Conservation (phyloP, 441 rosid species). For the Bocquillonia castaneifolia region DNA sequence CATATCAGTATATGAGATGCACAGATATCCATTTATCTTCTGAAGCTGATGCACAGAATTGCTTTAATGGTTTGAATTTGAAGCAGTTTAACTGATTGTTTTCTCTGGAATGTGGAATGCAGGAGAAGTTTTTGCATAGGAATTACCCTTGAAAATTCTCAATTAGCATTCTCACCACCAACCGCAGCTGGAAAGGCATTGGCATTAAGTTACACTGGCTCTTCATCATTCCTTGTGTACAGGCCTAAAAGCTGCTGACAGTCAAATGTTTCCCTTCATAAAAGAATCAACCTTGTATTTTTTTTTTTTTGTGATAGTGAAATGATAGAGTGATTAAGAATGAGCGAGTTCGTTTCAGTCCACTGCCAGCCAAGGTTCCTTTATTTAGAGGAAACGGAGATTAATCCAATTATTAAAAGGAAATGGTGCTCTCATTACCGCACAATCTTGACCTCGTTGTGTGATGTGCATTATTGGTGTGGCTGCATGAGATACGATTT, state of each 20-base stretch:
- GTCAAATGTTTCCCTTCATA: not conserved
- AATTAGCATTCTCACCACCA: conserved; percentile 76
- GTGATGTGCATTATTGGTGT: not conserved
- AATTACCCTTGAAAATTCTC: conserved; percentile 38
- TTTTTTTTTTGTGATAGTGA: not conserved
- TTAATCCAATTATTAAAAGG: not conserved
- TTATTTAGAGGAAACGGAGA: not conserved
- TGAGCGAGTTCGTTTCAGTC: not conserved
- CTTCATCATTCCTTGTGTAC: conserved; percentile 49
- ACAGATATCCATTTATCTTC: too few relatives aligned
- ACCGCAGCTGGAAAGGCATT: conserved; percentile 61
- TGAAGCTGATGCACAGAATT: not conserved
- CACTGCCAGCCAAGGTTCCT: not conserved
- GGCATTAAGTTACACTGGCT: conserved; percentile 49
- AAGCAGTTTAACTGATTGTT: not conserved
- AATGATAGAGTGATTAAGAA: not conserved
- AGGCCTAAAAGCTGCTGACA: conserved; percentile 24
- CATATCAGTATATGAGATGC: not conserved
- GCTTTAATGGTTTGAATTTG: not conserved
- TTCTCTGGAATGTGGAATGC: conserved; percentile 21
- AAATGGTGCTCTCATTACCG: not conserved
- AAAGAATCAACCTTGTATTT: not conserved
- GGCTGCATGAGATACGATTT: not conserved
- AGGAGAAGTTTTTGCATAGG: conserved; percentile 62
- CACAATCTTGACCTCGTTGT: not conserved